phyloP scores from a whole-genome alignment of 176 grass and related monocot genomes.

The Melocanna baccifera region DNA sequence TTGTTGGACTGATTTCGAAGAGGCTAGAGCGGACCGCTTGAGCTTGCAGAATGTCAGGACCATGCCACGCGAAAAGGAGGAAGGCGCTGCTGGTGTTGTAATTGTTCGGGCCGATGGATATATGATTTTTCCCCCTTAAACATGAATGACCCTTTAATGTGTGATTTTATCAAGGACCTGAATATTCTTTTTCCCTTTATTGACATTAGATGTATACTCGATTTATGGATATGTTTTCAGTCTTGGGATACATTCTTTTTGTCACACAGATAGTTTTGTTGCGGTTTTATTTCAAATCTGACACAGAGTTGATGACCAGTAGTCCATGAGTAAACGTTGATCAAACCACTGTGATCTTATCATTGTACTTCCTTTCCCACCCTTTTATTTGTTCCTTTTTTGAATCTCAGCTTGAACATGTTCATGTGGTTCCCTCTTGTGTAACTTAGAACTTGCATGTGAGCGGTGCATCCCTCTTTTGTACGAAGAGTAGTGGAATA shows the following conservation, averaged over 20 bases:
- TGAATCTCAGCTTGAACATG: not conserved
- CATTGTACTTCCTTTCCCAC: not conserved
- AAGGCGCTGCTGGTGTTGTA: conserved; percentile 41
- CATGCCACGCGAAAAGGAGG: conserved; percentile 15
- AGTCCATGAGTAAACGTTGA: not conserved
- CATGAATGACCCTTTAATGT: conserved; percentile 37
- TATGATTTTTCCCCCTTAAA: conserved; percentile 1
- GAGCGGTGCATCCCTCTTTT: not conserved
- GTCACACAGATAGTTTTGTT: conserved; percentile 46
- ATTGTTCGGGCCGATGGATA: conserved; percentile 35
- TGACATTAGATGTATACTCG: conserved; percentile 45
- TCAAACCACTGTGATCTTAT: not conserved
- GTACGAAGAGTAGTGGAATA: no score
- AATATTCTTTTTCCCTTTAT: conserved; percentile 46
- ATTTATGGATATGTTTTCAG: conserved; percentile 52
- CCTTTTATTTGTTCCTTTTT: not conserved
- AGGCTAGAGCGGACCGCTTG: conserved; percentile 35
- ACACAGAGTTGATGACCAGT: not conserved
- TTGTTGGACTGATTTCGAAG: conserved; percentile 11
- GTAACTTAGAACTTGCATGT: not conserved
- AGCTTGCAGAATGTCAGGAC: conserved; percentile 20
- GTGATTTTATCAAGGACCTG: conserved; percentile 41
- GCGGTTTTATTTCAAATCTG: conserved; percentile 21
- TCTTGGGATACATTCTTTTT: conserved; percentile 46
- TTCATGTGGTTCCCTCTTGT: not conserved